Evolutionary conservation across 225 moss, liverwort and hornwort species (phyloP), one percentile per base, ranked within the genome.

Genomic region (Sphagnum tenellum): DNA sequence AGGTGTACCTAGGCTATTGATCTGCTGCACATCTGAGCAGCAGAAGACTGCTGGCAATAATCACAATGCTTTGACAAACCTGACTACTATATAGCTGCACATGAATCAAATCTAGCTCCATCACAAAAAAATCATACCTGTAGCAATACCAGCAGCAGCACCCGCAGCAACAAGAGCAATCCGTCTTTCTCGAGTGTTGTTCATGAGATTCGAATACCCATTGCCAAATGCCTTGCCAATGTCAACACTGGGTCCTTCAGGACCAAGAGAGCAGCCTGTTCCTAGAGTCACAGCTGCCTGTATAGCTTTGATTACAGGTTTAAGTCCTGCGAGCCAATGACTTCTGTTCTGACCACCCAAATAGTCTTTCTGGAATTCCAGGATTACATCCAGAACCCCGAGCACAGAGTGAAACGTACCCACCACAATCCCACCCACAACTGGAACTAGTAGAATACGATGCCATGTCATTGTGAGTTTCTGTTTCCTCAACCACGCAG

Each of bases 211-310:
- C 48, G 98, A 89, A 61, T 83, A 90, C 4, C 93, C 90, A 70
- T 98, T 89, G 61, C 87, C 98, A 93, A 90, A 98, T 49, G 93
- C 87, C 78, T 98, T 98, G 47, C 98, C 98, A 66, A 98, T 98
- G 48, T 98, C 98, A 56, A 98, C 98, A 75, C 93, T 90, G 58
- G 98, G 98, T 48, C 93, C 98, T 76, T 98, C 98, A 0, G 98
- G 93, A 64, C 98, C 98, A 3, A 98, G 66, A 56, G 98, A 98
- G 52, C 89, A 83, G 2, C 98, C 93, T 4, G 89, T 86, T 50
- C 93, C 93, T n/a, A 98, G 70, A 61, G 93, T 74, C 49, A 93
- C 74, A 49, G 85, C 86, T 50, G 93, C 98, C 82, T 98, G 98
- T n/a, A 79, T 63, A 45, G 90, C 90, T 66, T 78, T 86, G 0